Base-by-base conservation (phyloP, 108 stramenopile species). In the Schizochytrium sp. region DNA sequence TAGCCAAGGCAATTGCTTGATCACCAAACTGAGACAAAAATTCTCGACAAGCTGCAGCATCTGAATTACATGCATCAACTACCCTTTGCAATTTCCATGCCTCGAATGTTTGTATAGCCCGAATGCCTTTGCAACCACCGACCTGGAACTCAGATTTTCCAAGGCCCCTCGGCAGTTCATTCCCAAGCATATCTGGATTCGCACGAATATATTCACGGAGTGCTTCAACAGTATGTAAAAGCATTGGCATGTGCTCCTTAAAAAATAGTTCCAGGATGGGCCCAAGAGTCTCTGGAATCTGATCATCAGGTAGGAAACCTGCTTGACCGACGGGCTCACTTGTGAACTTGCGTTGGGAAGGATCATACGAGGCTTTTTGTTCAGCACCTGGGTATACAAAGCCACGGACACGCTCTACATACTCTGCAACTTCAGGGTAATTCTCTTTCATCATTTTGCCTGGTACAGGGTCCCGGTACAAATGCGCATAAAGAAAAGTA, bases 41-140 rank as follows among this genome's bases (percentile, higher is more conserved):
- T 15, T 38, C 28, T 38, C 64, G 64, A 69, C 64, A 69, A 7
- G 64, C 12, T 15, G 7, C 5, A 44, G 28, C 28, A 28, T 69
- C 64, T 44, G 64, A 38, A 15, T 44, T 38, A 8, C 42, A 38
- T 7, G 2, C 15, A 15, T 69, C 64, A 44, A 15, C 64, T 8
- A 69, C 44, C 42, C 64, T 38, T 44, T 69, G 64, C 42, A 69
- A 69, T 44, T 69, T 69, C 64, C 64, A 69, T 15, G 64, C 64
- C 42, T 69, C 64, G 1, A 69, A 69, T 10, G 64, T 7, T 44
- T 69, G 64, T 8, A 69, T 2, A 44, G 15, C 64, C 42, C 64
- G 64, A 1, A 44, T 28, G 64, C 64, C 64, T 38, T 44, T 69
- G 64, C 44, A 38, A 44, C 64, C 64, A 0, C 64, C 64, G 28